phyloP scores from a whole-genome alignment of 176 grass and related monocot species.

The Carex littledalei region DNA sequence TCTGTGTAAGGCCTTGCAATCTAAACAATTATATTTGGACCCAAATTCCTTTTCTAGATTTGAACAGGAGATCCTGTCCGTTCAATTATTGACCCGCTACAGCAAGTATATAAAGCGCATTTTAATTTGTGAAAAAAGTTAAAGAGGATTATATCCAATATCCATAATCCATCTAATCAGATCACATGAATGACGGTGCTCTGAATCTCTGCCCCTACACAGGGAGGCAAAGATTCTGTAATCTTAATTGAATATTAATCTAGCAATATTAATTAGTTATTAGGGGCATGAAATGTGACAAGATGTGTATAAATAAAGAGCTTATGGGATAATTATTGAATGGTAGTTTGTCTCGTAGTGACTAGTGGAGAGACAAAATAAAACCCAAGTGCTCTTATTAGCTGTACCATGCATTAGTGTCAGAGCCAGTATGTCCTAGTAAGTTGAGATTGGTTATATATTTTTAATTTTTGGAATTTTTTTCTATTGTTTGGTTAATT shows the following conservation, averaged over 20 bases:
- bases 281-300: conserved; percentile 6
- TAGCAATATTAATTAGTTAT: conserved; percentile 10
- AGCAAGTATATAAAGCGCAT: not conserved
- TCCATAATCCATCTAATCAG: conserved; percentile 17
- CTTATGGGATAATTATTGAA: conserved; percentile 22
- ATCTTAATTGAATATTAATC: conserved; percentile 13
- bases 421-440: conserved; percentile 11
- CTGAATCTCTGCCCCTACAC: conserved; percentile 9
- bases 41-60: not conserved
- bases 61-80: not conserved
- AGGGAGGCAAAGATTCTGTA: conserved; percentile 23
- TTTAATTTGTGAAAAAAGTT: not conserved
- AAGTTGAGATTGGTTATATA: conserved; percentile 1
- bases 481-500: not conserved
- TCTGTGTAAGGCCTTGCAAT: not conserved
- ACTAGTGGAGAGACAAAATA: conserved; percentile 20
- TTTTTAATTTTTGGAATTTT: not conserved
- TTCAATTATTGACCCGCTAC: not conserved
- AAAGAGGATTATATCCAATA: not conserved
- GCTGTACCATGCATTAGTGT: conserved; percentile 20
- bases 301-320: not conserved
- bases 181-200: conserved; percentile 18
- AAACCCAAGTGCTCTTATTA: conserved; percentile 12
- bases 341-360: conserved; percentile 3
- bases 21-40: not conserved